Evolutionary conservation across 1,284 basidiomycete species (phyloP), one percentile per base, ranked within the genome.

Genomic region (Thecaphora thlaspeos): DNA sequence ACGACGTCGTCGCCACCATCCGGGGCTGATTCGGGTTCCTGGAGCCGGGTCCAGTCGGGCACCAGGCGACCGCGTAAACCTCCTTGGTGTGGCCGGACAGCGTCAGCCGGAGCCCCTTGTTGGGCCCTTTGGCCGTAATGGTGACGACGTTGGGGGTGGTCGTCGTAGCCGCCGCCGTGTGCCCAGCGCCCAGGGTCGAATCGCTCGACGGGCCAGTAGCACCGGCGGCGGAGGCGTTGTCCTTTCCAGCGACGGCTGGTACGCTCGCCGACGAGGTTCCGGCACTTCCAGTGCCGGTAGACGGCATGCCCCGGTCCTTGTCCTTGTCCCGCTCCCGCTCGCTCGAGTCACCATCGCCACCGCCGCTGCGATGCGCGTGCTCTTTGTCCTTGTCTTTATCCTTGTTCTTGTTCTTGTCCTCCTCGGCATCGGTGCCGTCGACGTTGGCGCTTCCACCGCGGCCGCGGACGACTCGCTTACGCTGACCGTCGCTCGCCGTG

Each of bases 1-100:
- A 76, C 14, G 70, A 70, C 22, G 71, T 63, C 34, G 76, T 75
- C 7, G 76, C 76, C 7, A 77, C 55, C 58, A 76, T 68, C n/a
- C 71, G 60, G 9, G 75, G 75, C 47, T 68, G 64, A 11, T 61
- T 56, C 19, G 68, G 60, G 17, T 73, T 52, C 3, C 61, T 40
- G 15, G 68, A 67, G 21, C 68, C 66, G 7, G 70, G 68, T 4
- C 70, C 70, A 2, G 66, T 68, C 0, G 72, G 70, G 39, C 68
- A 66, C 76, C 76, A 77, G 8, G 71, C 67, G 9, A 76, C 45
- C 28, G 74, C 67, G 41, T 75, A 76, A 22, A 77, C 56, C 47
- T 76, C 75, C 40, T 73, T 70, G 4, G 64, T 73, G 55, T 77
- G 75, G 12, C 75, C 75, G 2, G 49, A 41, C 2, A 77, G 56